These are phyloP conservation scores for Prorocentrum cordatum DNA, from an alignment of 169 alveolate species.

Conservation along the genomic window DNA sequence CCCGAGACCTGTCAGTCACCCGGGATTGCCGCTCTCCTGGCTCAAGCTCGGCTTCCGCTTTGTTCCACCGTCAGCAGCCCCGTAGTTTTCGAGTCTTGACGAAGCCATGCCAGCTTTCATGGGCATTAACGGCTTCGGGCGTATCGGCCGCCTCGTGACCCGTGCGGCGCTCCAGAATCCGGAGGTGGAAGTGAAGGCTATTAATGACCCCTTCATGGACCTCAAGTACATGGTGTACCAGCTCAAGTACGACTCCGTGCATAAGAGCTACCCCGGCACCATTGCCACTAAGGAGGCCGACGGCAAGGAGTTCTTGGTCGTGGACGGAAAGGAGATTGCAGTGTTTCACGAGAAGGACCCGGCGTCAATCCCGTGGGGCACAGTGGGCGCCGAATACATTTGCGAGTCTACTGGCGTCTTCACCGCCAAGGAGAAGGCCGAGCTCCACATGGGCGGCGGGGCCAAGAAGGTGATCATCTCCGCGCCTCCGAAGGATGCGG, in stretches of 20 bases:
- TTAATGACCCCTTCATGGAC: constrained; percentile 96
- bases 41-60: no score
- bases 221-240: constrained; percentile 78
- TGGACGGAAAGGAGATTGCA: constrained; percentile 80
- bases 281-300: constrained; percentile 78
- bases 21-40: no score
- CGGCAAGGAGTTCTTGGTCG: constrained; percentile 80
- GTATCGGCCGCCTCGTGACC: constrained; percentile 97
- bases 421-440: constrained; percentile 83
- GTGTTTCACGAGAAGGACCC: constrained; percentile 90
- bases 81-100: no score
- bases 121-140: constrained; percentile 99
- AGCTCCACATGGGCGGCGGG: constrained; percentile 90
- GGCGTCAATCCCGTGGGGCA: constrained; percentile 94
- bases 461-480: constrained; percentile 91
- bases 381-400: constrained; percentile 44
- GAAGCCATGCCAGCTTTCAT: constrained; percentile 88
- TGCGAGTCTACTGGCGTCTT: constrained; percentile 95
- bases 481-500: constrained; percentile 90
- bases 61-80: no score
- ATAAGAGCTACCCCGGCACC: constrained; percentile 83
- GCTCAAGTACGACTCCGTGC: constrained; percentile 95
- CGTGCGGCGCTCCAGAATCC: constrained; percentile 87
- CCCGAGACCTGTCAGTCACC: no score
- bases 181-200: constrained; percentile 86